phyloP scores from a whole-genome alignment of 208 protist species.

The Trypanosoma cruzi region DNA sequence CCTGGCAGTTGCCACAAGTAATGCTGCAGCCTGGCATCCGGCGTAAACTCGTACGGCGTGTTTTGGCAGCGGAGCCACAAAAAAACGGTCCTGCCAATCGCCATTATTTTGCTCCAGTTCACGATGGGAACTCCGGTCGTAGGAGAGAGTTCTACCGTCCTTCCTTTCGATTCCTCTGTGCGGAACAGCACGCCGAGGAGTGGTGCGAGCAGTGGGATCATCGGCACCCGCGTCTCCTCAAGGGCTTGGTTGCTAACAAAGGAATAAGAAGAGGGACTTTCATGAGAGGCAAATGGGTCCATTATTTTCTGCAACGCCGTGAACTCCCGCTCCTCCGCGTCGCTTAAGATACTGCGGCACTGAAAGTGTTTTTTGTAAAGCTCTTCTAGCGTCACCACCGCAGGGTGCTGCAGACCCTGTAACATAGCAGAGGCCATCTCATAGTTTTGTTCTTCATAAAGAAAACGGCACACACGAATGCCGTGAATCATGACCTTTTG shows the following conservation, averaged over 20 bases:
- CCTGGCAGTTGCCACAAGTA: constrained; percentile 52
- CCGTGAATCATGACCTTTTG: constrained; percentile 35
- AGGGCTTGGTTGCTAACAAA: constrained; percentile 45
- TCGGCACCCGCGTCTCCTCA: constrained; percentile 57
- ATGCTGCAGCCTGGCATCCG: constrained; percentile 45
- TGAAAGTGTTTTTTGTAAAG: constrained; percentile 32
- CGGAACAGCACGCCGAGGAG: constrained; percentile 58
- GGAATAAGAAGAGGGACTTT: constrained; percentile 57
- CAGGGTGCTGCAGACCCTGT: constrained; percentile 50
- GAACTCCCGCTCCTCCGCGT: constrained; percentile 35
- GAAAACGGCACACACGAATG: constrained; percentile 48
- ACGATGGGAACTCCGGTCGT: constrained; percentile 50
- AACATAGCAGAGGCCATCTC: constrained; percentile 63
- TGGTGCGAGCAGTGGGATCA: constrained; percentile 61
- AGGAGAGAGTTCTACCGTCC: constrained; percentile 34
- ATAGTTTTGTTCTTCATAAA: constrained; percentile 78
- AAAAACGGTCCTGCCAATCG: constrained; percentile 44
- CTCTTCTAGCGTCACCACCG: constrained; percentile 36
- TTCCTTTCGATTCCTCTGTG: constrained; percentile 43
- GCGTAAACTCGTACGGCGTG: constrained; percentile 46
- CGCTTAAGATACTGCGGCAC: constrained; percentile 34
- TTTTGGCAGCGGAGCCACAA: constrained; percentile 70
- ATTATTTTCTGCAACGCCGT: constrained; percentile 53
- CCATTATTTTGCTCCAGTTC: constrained; percentile 66
- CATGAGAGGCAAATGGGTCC: constrained; percentile 67